Evolutionary conservation across 1,284 basidiomycete genomes (phyloP), one percentile per base, ranked within the genome.

Genomic region (Rhodotorula sp.): DNA sequence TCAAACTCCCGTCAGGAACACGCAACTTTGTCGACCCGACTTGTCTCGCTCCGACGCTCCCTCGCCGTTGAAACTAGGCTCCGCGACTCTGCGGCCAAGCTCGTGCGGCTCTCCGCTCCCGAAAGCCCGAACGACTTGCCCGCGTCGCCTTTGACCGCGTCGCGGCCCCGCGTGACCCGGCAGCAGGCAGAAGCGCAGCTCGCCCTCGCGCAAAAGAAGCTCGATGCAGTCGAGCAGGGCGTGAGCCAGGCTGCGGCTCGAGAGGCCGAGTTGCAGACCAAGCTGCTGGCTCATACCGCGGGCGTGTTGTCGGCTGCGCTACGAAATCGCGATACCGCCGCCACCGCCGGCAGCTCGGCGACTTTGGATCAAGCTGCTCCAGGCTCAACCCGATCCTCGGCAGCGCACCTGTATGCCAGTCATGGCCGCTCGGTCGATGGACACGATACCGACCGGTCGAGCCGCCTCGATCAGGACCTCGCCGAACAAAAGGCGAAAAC

Each of bases 31-130:
- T 57, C 69, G 7, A 64, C 65, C 6, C 67, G 67, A 30, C 60
- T 75, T 22, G 53, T 66, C 2, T 64, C 68, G 44, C 67, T 77
- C 49, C 62, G 61, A 0, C 66, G 74, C 4, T 74, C 72, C 6
- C 60, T 77, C 57, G 62, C 74, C 3, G 68, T 77, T 44, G 75
- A 75, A 48, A 74, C 66, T n/a, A 67, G 68, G 15, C 70, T 77
- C 1, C 71, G 70, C 20, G 74, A 74, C 49, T 74, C 74, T 4
- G 68, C 72, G 29, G 68, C 74, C 45, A 72, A 71, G n/a, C 71
- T 77, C 45, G 74, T 71, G 20, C 73, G 74, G 6, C 62, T 75
- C 42, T 66, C 73, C 1, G 60, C 60, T 3, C 67, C 71, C 0
- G 14, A 56, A 4, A 33, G 60, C 12, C 58, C 61, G 44, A 22